Evolutionary conservation across 2,329 filamentous ascomycete genomes (phyloP).

Genomic region (Aspergillus piperis): DNA sequence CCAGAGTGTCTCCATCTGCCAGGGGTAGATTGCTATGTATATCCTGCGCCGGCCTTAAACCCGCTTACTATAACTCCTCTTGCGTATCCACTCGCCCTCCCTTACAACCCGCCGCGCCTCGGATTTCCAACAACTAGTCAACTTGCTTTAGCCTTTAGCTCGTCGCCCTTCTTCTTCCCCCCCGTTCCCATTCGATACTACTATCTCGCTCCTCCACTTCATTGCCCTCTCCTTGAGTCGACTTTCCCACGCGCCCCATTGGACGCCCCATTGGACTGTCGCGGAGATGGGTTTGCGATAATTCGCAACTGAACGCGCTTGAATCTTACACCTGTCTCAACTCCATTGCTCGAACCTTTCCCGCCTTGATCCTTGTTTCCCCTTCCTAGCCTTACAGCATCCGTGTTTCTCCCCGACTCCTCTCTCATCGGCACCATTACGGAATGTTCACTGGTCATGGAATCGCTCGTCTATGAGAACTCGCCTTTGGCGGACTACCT

Average conservation of each 20-base stretch:
- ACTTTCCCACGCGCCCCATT: slow-evolving; percentile 7
- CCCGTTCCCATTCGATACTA: not conserved
- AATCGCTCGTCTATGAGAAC: slow-evolving; percentile 82
- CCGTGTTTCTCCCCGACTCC: not conserved
- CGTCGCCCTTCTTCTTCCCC: not conserved
- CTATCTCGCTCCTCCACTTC: not conserved
- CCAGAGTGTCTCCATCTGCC: slow-evolving; percentile 16
- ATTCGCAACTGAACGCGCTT: slow-evolving; percentile 6
- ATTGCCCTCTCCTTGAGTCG: not conserved
- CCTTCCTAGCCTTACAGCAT: not conserved
- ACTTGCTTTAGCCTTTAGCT: not conserved
- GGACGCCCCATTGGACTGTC: slow-evolving; percentile 10
- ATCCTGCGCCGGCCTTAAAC: slow-evolving; percentile 4
- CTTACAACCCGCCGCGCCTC: slow-evolving; percentile 7
- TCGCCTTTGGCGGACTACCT: slow-evolving; percentile 87
- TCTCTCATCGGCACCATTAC: slow-evolving; percentile 12
- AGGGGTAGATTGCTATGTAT: slow-evolving; percentile 13
- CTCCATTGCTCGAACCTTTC: slow-evolving; percentile 6
- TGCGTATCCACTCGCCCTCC: slow-evolving; percentile 7
- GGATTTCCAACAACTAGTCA: not conserved
- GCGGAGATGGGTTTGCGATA: slow-evolving; percentile 22
- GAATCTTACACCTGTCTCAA: not conserved
- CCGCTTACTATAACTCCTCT: slow-evolving; percentile 2
- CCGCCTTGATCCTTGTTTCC: slow-evolving; percentile 8
- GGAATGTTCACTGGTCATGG: slow-evolving; percentile 62